Evolutionary conservation across 176 grass and related monocot species (phyloP).

Genomic region (Luzula sylvatica): DNA sequence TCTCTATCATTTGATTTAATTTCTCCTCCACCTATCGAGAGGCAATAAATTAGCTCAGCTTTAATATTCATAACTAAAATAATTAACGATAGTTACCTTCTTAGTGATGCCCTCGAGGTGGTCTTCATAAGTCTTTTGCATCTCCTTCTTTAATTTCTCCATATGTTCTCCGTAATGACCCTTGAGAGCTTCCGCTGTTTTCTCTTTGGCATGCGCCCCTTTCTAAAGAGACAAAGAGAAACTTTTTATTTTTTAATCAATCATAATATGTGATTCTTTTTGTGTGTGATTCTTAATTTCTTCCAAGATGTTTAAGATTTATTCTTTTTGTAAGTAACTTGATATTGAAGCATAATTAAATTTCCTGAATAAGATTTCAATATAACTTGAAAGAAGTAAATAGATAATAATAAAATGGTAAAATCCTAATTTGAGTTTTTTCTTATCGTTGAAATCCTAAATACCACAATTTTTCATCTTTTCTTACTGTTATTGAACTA

Average conservation of each 20-base stretch:
- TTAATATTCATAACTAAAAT: not conserved
- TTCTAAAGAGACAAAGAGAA: conserved; percentile 6
- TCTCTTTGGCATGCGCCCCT: conserved; percentile 58
- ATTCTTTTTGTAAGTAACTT: no score
- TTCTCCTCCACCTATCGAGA: conserved; percentile 51
- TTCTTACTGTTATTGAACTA: no score
- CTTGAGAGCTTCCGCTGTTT: conserved; percentile 21
- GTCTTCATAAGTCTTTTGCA: conserved; percentile 51
- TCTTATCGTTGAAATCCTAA: no score
- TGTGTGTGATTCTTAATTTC: no score
- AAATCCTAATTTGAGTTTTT: no score
- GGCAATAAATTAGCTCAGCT: not conserved
- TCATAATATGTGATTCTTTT: no score
- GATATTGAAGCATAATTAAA: conserved; percentile 3
- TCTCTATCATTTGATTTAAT: conserved; percentile 25
- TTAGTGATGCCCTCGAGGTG: conserved; percentile 53
- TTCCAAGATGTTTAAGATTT: no score
- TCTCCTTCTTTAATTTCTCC: conserved; percentile 48
- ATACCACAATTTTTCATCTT: no score
- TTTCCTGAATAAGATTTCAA: conserved; percentile 8
- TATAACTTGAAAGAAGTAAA: not conserved
- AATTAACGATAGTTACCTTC: conserved; percentile 37
- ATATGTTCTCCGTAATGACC: conserved; percentile 55
- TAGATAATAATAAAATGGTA: no score
- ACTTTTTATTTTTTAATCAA: no score